Conservation (phyloP, 805 yeast genomes). For the Wickerhamomyces silvicola region DNA sequence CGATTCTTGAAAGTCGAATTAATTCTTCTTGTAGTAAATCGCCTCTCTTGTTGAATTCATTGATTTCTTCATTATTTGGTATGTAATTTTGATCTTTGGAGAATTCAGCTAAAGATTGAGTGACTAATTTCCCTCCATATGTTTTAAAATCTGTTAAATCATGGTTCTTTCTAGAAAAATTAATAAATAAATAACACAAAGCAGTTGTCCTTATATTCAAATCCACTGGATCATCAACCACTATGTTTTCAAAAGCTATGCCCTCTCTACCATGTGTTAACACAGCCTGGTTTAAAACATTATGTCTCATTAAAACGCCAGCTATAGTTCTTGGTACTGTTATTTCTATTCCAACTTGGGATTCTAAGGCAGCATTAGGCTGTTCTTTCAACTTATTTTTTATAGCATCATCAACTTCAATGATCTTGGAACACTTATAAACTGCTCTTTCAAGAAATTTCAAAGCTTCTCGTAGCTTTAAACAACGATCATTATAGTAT, state of each 20-base stretch:
- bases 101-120: neutral
- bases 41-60: slow-evolving; percentile 9
- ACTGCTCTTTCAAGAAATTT: slow-evolving; percentile 31
- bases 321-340: slow-evolving; percentile 12
- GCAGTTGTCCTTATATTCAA: slow-evolving; percentile 18
- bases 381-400: slow-evolving; percentile 13
- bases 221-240: slow-evolving; percentile 7
- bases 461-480: slow-evolving; percentile 34
- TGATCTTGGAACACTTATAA: slow-evolving; percentile 27
- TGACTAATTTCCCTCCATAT: slow-evolving; percentile 6
- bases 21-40: slow-evolving; percentile 26
- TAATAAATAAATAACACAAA: slow-evolving; percentile 11
- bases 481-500: slow-evolving; percentile 27
- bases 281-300: slow-evolving; percentile 6
- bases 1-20: slow-evolving; percentile 15
- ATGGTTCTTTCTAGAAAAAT: slow-evolving; percentile 7
- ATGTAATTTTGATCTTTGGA: neutral
- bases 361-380: slow-evolving; percentile 26
- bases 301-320: slow-evolving; percentile 12
- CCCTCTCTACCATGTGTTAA: slow-evolving; percentile 6
- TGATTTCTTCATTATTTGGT: slow-evolving; percentile 13
- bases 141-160: neutral
- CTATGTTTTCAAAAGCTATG: slow-evolving; percentile 1
- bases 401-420: slow-evolving; percentile 18
- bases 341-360: slow-evolving; percentile 12